Evolutionary conservation across 2,329 filamentous ascomycete genomes (phyloP), one percentile per base, ranked within the genome.

Genomic region (Spiromastix sp.): DNA sequence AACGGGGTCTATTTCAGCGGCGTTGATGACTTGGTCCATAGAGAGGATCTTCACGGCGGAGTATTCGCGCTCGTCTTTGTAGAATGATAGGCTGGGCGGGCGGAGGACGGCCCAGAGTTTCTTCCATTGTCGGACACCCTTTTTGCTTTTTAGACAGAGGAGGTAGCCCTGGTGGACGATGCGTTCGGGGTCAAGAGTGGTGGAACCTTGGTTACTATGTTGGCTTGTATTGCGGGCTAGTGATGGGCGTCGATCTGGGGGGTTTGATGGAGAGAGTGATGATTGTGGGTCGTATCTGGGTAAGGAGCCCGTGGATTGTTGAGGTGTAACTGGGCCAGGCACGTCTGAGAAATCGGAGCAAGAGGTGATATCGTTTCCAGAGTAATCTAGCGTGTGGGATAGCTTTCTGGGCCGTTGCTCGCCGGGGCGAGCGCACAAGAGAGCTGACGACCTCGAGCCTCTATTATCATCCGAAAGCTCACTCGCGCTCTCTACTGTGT

Each of bases 101-200:
- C 91, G 82, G 34, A 98, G 71, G 0, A 96, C 91, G 9, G 81
- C 82, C 91, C 91, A 96, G 40, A 86, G 72, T 48, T 85, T 81
- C 67, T 94, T 95, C 91, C 91, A 98, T 51, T 93, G 83, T 30
- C 82, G 78, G 36, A 98, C 75, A 6, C 86, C 85, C 30, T 59
- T 57, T 50, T 85, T 87, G 42, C 79, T 83, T 49, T 84, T 85
- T 38, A 95, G 72, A 42, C 85, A 77, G 57, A 84, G 82, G 20
- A 96, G 74, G 70, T 85, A 87, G 34, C 89, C 87, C 54, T 96
- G 86, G 72, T 84, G 94, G 29, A 96, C 74, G n/a, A 96, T 81
- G 17, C 87, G 80, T 55, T 94, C 87, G 1, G 81, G 78, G 43
- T 91, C 85, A 36, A 80, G 70, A 26, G 67, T 47, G 13, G 40